A percentile compares a stretch with the other conserved stretches of the same genome.
Evolutionary conservation across 768 basidiomycete genomes (phyloP).

Genomic region (Postia placenta): DNA sequence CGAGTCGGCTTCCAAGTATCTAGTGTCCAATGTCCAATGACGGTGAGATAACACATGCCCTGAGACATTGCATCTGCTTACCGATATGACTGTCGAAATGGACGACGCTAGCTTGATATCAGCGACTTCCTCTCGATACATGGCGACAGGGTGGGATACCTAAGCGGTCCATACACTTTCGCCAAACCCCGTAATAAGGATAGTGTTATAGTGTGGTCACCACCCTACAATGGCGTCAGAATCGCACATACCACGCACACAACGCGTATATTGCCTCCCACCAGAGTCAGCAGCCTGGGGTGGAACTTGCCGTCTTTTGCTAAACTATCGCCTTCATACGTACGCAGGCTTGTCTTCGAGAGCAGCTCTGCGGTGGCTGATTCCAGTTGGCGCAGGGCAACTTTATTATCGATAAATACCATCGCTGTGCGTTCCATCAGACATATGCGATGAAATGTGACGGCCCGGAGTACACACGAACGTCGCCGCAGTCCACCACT

Average conservation of each 20-base stretch:
- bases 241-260: not conserved
- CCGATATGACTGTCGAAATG: constrained; percentile 87
- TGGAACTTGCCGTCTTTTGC: constrained; percentile 69
- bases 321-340: constrained; percentile 49
- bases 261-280: not conserved
- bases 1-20: not conserved
- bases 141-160: constrained; percentile 1
- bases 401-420: constrained; percentile 46
- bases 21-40: too few species aligned
- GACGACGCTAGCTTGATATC: constrained; percentile 46
- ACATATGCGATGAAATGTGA: not conserved
- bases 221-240: constrained; percentile 35
- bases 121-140: not conserved
- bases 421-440: constrained; percentile 9
- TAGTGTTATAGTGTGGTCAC: constrained; percentile 81
- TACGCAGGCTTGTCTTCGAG: constrained; percentile 53
- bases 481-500: constrained; percentile 74
- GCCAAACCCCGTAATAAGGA: constrained; percentile 64
- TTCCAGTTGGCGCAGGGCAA: constrained; percentile 71
- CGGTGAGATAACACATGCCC: too few species aligned
- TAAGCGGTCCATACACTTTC: constrained; percentile 69
- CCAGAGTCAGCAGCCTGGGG: constrained; percentile 71
- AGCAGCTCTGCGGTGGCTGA: constrained; percentile 63
- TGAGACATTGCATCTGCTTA: constrained; percentile 68
- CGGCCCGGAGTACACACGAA: constrained; percentile 64